phyloP scores from a whole-genome alignment of 2,329 filamentous ascomycete species.

The Emydomyces testavorans region DNA sequence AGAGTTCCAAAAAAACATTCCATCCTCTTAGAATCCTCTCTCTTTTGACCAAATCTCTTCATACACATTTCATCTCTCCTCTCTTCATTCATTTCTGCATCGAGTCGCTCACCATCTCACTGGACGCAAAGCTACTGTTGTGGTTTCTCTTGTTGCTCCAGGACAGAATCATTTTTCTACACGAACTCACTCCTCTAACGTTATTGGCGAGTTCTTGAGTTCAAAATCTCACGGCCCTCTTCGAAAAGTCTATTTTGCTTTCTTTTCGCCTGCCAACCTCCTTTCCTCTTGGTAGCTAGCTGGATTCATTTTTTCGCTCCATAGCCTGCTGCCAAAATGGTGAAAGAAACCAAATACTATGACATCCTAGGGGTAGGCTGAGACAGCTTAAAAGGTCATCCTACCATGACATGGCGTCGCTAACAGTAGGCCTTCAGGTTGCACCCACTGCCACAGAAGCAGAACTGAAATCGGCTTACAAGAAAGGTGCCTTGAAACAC shows the following conservation, averaged over 20 bases:
- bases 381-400: not conserved
- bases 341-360: conserved; percentile 42
- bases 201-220: not conserved
- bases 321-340: conserved; percentile 33
- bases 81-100: conserved; percentile 18
- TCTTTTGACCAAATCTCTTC: conserved; percentile 7
- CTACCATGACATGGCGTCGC: not conserved
- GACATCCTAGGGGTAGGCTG: conserved; percentile 39
- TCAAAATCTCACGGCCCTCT: not conserved
- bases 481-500: conserved; percentile 77
- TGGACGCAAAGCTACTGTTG: too few species aligned
- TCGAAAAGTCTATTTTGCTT: not conserved
- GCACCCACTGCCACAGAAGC: conserved; percentile 66
- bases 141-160: not conserved
- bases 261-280: conserved; percentile 13
- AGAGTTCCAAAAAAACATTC: conserved; percentile 3
- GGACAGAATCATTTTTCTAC: conserved; percentile 15
- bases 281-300: conserved; percentile 14
- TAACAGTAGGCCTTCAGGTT: conserved; percentile 45
- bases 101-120: not conserved
- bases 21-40: conserved; percentile 3
- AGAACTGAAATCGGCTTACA: conserved; percentile 89
- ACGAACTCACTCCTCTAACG: not conserved
- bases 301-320: conserved; percentile 15
- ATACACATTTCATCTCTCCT: conserved; percentile 4